These are phyloP conservation scores for Vigna unguiculata DNA, from an alignment of 306 rosid species.

Conservation along the genomic window DNA sequence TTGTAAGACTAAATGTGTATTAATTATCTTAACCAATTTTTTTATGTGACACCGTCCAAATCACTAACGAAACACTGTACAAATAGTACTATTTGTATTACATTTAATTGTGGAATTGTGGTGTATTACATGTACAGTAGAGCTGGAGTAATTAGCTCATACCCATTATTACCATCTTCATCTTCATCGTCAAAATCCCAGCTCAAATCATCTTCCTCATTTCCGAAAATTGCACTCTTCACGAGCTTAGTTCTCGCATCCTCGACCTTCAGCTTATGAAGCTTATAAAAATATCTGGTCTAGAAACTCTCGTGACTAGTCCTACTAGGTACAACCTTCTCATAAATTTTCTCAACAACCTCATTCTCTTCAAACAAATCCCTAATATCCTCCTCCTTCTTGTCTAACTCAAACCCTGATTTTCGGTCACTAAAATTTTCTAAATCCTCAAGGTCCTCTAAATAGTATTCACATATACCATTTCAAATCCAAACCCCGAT, in stretches of 20 bases:
- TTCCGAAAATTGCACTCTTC: slow-evolving; percentile 69
- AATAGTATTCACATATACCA: slow-evolving; percentile 66
- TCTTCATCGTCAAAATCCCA: slow-evolving; percentile 92
- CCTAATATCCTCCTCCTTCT: slow-evolving; percentile 65
- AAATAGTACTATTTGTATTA: no score
- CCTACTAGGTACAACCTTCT: slow-evolving; percentile 62
- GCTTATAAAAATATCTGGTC: slow-evolving; percentile 78
- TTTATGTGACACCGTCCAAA: no score
- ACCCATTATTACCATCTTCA: slow-evolving; percentile 15
- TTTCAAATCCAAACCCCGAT: slow-evolving; percentile 59
- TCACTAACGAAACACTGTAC: no score
- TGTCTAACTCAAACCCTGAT: slow-evolving; percentile 69
- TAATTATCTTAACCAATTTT: no score
- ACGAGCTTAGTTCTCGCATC: slow-evolving; percentile 86
- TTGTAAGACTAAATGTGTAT: no score
- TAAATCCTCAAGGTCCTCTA: slow-evolving; percentile 85
- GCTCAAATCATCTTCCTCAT: slow-evolving; percentile 89
- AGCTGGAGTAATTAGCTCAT: no score
- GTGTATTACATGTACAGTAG: no score
- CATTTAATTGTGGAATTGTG: no score
- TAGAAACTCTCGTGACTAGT: slow-evolving; percentile 68
- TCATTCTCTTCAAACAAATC: slow-evolving; percentile 63
- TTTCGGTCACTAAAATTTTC: slow-evolving; percentile 67
- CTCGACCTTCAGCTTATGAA: slow-evolving; percentile 76
- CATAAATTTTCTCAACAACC: slow-evolving; percentile 62